These are phyloP conservation scores for Linnemannia schmuckeri DNA, from an alignment of 192 early-diverging fungal species.

Conservation along the genomic window DNA sequence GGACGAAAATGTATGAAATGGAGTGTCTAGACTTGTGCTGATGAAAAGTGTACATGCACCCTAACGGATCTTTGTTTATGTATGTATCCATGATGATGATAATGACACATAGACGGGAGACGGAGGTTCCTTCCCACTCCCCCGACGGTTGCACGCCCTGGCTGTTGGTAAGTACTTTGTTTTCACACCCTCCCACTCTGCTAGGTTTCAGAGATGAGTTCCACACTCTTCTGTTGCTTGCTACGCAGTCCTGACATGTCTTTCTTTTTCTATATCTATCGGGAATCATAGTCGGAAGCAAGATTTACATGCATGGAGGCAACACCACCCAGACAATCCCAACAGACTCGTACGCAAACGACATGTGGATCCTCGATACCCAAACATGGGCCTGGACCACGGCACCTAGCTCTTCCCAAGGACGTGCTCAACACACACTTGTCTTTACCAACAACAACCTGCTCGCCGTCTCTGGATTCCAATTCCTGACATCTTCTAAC, in stretches of 20 bases:
- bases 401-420: conserved; percentile 3
- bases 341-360: conserved; percentile 27
- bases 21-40: neutral
- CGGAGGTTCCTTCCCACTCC: conserved; percentile 22
- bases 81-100: neutral
- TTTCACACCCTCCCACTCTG: neutral
- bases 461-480: conserved; percentile 38
- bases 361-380: conserved; percentile 41
- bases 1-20: neutral
- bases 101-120: conserved; percentile 8
- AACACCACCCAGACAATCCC: conserved; percentile 42
- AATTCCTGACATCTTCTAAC: conserved; percentile 21
- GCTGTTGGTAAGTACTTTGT: conserved; percentile 18
- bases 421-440: conserved; percentile 39
- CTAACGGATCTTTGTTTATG: neutral
- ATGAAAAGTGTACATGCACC: neutral
- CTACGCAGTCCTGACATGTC: neutral
- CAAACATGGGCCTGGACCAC: conserved; percentile 29
- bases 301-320: conserved; percentile 54
- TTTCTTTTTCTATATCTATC: neutral
- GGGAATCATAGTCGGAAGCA: conserved; percentile 17
- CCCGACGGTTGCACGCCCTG: conserved; percentile 27
- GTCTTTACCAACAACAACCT: conserved; percentile 12
- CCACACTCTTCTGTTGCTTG: neutral
- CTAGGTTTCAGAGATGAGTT: neutral